A percentile compares a stretch with the other conserved stretches of the same genome.
Conservation (phyloP, 2,329 filamentous ascomycete species). For the Penicillium psychrosexuale region DNA sequence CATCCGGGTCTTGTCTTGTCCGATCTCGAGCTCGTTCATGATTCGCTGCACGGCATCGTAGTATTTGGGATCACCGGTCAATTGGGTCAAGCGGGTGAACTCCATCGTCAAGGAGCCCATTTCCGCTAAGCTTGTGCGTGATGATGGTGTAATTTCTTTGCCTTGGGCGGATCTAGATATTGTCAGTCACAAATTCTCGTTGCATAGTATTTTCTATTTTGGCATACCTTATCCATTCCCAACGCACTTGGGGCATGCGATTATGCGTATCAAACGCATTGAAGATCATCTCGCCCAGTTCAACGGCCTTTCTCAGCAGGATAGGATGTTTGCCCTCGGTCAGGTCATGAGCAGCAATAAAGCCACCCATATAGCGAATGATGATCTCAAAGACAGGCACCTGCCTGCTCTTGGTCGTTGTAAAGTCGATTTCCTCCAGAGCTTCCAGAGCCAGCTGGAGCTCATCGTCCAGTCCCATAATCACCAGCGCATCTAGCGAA, state of each 20-base stretch:
- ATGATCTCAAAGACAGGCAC: constrained; percentile 91
- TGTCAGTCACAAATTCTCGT: constrained; percentile 39
- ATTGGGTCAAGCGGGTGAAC: constrained; percentile 82
- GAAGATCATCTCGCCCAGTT: constrained; percentile 77
- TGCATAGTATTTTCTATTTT: background rate
- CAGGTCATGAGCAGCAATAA: constrained; percentile 82
- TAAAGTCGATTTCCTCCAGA: constrained; percentile 76
- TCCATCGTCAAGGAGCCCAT: constrained; percentile 81
- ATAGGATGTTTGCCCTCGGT: constrained; percentile 67
- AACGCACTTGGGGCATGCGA: constrained; percentile 81
- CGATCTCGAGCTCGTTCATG: constrained; percentile 70
- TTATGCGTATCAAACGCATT: constrained; percentile 88
- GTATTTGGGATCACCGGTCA: constrained; percentile 77
- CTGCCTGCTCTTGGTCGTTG: constrained; percentile 60
- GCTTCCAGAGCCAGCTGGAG: constrained; percentile 73
- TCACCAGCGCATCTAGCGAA: constrained; percentile 76
- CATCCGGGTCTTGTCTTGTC: constrained; percentile 67
- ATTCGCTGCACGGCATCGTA: constrained; percentile 87
- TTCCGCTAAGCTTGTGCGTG: constrained; percentile 65
- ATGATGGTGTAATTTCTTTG: constrained; percentile 48
- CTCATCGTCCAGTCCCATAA: constrained; percentile 74
- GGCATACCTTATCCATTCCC: constrained; percentile 66
- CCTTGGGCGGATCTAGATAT: constrained; percentile 30
- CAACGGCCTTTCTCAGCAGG: constrained; percentile 73
- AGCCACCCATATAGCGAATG: constrained; percentile 85